Base-by-base conservation (phyloP, 1,139 yeast genomes). In the Insectozyma bohioensis region DNA sequence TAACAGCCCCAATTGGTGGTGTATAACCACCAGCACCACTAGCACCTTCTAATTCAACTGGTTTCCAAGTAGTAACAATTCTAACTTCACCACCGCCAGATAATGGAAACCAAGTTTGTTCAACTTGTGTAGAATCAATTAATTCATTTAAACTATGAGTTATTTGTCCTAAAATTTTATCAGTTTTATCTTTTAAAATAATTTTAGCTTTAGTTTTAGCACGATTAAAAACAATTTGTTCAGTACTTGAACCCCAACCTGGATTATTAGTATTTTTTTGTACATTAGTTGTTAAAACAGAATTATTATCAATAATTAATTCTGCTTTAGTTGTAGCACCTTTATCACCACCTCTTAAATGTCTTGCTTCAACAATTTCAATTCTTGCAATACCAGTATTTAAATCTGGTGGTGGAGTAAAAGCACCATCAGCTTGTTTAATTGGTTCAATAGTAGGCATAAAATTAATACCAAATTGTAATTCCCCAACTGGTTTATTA, bases 1-100 rank as follows among this genome's bases (percentile, higher is more conserved):
- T 79, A 10, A 90, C 71, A 24, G 84, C 94, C 52, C 98, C 98
- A 54, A 90, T 82, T 34, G 98, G 98, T 40, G 90, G 90, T 18
- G 87, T 78, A 62, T 87, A 90, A 30, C 88, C 90, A 47, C 84
- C 79, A 15, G 85, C 64, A 45, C 87, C 88, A 33, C 78, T 65
- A 10, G 80, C 76, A 27, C 75, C 70, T 41, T 72, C 75, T 49
- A 90, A 63, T 22, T 75, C 80, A 26, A 90, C 95, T 4, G 97
- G 94, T 56, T 84, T 87, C 96, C 96, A 92, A 36, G 68, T 63
- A 20, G 94, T 78, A 12, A 72, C 61, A 34, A 92, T 56, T 45
- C 80, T 74, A 33, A 87, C 68, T 47, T 83, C 87, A 39, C 96
- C 97, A 44, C 85, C 80, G 51, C 68, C 61, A 34, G 75, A 56